Conservation (phyloP, 306 rosid species). For the Glycine tomentella region DNA sequence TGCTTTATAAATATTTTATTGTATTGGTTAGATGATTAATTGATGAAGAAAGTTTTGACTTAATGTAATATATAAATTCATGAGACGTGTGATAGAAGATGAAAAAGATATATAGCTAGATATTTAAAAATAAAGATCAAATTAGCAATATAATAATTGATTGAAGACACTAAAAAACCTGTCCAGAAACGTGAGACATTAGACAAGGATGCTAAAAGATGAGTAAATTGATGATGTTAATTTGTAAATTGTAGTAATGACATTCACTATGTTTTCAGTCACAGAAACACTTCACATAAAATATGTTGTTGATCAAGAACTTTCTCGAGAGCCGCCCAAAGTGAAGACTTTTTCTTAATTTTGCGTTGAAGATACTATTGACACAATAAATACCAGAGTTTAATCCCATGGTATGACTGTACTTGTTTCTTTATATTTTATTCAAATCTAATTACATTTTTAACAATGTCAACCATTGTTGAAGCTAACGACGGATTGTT, state of each 20-base stretch:
- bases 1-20: neutral
- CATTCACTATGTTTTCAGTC: neutral
- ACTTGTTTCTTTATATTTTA: conserved; percentile 7
- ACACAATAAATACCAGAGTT: conserved; percentile 7
- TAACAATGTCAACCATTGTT: conserved; percentile 28
- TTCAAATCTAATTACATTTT: neutral
- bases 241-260: conserved; percentile 61
- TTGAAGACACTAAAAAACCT: neutral
- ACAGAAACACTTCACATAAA: neutral
- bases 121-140: neutral
- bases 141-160: neutral
- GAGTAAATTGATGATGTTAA: conserved; percentile 32
- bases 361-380: neutral
- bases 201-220: neutral
- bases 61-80: neutral
- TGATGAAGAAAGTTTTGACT: neutral
- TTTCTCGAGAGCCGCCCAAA: neutral
- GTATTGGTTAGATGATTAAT: neutral
- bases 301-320: neutral
- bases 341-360: neutral
- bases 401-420: neutral
- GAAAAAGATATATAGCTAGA: neutral
- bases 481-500: conserved; percentile 6
- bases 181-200: neutral
- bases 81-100: neutral